Evolutionary conservation across 78 protist genomes (phyloP).

Genomic region (Protostelium mycophagum): DNA sequence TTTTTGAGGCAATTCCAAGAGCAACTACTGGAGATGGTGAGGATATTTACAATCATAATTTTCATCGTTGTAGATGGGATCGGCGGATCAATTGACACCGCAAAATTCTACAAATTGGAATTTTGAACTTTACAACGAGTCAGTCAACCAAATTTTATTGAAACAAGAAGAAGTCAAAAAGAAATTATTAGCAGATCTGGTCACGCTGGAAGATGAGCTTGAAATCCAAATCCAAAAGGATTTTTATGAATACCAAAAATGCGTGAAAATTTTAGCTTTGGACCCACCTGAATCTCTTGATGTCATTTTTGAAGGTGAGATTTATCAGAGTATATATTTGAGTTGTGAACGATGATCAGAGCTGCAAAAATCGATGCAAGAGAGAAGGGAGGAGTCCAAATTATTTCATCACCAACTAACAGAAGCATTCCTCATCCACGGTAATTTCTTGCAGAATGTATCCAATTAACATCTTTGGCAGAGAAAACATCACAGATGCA

Average conservation of each 20-base stretch:
- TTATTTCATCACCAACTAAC: not conserved
- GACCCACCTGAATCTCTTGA: not conserved
- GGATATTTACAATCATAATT: too few relatives aligned
- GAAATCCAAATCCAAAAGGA: not conserved
- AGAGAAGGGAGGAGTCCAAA: not conserved
- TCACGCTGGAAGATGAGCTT: not conserved
- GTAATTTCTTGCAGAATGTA: not conserved
- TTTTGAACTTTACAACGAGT: too few relatives aligned
- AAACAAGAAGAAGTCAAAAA: not conserved
- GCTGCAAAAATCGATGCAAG: not conserved
- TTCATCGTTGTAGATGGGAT: too few relatives aligned
- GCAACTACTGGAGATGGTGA: too few relatives aligned
- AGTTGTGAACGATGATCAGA: not conserved
- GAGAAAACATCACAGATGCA: not conserved
- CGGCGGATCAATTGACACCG: too few relatives aligned
- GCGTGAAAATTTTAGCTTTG: not conserved
- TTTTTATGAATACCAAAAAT: not conserved
- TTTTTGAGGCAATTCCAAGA: too few relatives aligned
- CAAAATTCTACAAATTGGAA: too few relatives aligned
- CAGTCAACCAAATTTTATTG: too few relatives aligned
- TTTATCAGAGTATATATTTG: not conserved
- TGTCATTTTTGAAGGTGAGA: not conserved
- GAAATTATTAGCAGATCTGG: not conserved
- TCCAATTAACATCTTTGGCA: too few relatives aligned
- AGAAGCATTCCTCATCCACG: not conserved